Evolutionary conservation across 176 grass and related monocot species (phyloP).

Genomic region (Aegilops umbellulata): DNA sequence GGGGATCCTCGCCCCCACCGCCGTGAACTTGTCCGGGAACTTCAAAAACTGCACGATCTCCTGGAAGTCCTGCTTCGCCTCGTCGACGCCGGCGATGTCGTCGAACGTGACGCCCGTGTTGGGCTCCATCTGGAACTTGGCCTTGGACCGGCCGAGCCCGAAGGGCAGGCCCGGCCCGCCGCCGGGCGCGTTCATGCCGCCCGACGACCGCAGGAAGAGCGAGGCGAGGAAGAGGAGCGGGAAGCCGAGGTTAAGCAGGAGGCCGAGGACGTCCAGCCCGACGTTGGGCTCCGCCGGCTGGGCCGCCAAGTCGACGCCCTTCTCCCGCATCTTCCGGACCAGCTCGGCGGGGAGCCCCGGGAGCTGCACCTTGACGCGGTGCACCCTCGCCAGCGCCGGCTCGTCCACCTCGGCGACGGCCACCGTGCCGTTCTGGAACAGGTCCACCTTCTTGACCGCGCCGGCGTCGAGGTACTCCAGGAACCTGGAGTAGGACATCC

Average conservation of each 20-base stretch:
- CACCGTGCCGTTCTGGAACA: slow-evolving; percentile 69
- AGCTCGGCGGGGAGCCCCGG: slow-evolving; percentile 57
- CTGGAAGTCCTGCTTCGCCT: slow-evolving; percentile 87
- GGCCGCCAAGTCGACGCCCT: slow-evolving; percentile 60
- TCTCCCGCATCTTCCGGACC: slow-evolving; percentile 61
- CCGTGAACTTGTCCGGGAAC: slow-evolving; percentile 62
- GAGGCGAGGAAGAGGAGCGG: slow-evolving; percentile 61
- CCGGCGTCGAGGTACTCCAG: slow-evolving; percentile 67
- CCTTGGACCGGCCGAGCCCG: slow-evolving; percentile 67
- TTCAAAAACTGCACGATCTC: slow-evolving; percentile 84
- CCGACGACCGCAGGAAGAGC: slow-evolving; percentile 38
- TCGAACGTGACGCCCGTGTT: slow-evolving; percentile 85
- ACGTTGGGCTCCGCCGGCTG: slow-evolving; percentile 48
- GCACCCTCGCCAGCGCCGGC: slow-evolving; percentile 35
- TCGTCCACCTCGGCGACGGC: slow-evolving; percentile 63
- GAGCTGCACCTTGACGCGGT: slow-evolving; percentile 69
- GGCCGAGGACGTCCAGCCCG: slow-evolving; percentile 47
- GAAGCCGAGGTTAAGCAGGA: slow-evolving; percentile 52
- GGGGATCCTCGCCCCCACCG: slow-evolving; percentile 61
- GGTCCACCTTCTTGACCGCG: slow-evolving; percentile 59
- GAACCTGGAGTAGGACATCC: slow-evolving; percentile 76
- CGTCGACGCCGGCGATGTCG: slow-evolving; percentile 76
- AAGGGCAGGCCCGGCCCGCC: slow-evolving; percentile 54
- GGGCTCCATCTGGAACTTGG: slow-evolving; percentile 90
- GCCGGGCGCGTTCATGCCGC: slow-evolving; percentile 30